Base-by-base conservation (phyloP, 2,329 filamentous ascomycete species). In the Cladosporium sp. region DNA sequence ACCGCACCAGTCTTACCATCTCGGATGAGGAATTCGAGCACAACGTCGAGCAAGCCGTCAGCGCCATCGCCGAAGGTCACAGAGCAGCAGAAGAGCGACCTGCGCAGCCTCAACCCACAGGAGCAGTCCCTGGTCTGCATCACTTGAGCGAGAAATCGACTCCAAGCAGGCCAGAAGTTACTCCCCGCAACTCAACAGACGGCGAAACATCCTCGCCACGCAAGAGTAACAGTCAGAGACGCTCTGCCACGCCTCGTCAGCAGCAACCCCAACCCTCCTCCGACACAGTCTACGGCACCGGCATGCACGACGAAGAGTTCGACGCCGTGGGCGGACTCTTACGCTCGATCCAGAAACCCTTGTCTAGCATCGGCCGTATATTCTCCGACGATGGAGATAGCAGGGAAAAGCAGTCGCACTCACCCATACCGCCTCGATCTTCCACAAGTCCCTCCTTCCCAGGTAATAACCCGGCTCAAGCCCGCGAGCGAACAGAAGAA, bases 41-140 rank as follows among this genome's bases (percentile, higher is more conserved):
- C 69, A 92, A 96, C 64, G 95, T 99, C n/a, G 94, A 99, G 75
- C 89, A 89, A 3, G 92, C 94, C 7, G 95, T 99, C 3, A 96
- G 91, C 5, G 90, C 90, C 40, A 99, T 99, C 64, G 93, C 94
- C 2, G 93, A 97, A 74, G 90, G 90, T 67, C 91, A 97, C 67
- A 83, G 85, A 58, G 77, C 79, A 60, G 15, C 42, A 17, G 42
- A 37, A 37, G 35, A 40, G 37, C 17, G 25, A 45, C 22, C 24
- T 3, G 77, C 81, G 35, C 66, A 60, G 62, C 54, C 66, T 71
- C 15, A 34, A 7, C 39, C 51, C n/a, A 47, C 52, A 19, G 52
- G 6, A 2, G 79, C 9, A 70, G 61, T 67, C 68, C 59, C 64
- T 70, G 68, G 66, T 72, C 64, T 68, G 59, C 66, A 66, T 40